Conservation (phyloP, 1,139 yeast genomes). For the Meyerozyma smithsonii region DNA sequence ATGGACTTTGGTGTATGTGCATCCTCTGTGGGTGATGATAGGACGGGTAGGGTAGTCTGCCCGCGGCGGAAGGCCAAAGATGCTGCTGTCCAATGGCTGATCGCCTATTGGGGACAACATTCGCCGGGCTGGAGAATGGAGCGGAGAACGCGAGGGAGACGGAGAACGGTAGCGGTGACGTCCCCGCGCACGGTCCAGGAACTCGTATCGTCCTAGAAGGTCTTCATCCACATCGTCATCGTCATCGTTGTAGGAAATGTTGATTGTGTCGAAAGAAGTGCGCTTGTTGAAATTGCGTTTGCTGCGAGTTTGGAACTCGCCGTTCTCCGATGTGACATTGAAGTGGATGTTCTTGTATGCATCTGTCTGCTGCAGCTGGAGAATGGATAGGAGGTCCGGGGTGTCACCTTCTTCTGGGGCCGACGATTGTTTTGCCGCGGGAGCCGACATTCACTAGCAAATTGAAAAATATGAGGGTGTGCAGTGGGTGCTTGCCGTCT, state of each 20-base stretch:
- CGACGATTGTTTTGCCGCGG: neutral
- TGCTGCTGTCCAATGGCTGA: slow-evolving; percentile 5
- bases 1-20: slow-evolving; percentile 47
- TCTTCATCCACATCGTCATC: slow-evolving; percentile 12
- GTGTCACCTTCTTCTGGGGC: neutral
- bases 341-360: neutral
- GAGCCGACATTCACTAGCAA: neutral
- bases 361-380: neutral
- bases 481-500: neutral
- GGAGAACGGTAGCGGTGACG: slow-evolving; percentile 8
- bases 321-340: neutral
- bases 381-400: neutral
- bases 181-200: slow-evolving; percentile 1
- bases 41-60: slow-evolving; percentile 48
- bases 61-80: slow-evolving; percentile 8
- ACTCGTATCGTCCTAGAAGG: slow-evolving; percentile 3
- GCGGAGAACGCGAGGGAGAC: slow-evolving; percentile 6
- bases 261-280: slow-evolving; percentile 45
- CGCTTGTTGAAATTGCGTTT: slow-evolving; percentile 13
- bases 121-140: slow-evolving; percentile 8
- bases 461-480: neutral
- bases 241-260: slow-evolving; percentile 22
- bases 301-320: slow-evolving; percentile 5
- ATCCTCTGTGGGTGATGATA: slow-evolving; percentile 46
- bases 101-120: slow-evolving; percentile 10